Base-by-base conservation (phyloP, 495 filamentous ascomycete genomes). In the Parathielavia appendiculata region DNA sequence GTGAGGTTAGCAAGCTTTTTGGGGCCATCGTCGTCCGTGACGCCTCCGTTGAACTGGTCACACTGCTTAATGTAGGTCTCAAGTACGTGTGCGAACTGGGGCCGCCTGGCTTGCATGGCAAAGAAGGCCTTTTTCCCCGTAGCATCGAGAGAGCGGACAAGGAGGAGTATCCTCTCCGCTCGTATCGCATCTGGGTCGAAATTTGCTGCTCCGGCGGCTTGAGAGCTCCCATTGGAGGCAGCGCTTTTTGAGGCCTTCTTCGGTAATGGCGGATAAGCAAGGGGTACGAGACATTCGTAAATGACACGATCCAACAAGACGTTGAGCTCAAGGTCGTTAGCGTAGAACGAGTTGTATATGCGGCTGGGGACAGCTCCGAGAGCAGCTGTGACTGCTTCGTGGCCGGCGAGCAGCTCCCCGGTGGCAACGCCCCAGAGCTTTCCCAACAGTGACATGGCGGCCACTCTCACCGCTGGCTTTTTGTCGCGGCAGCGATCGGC, bases 351-450 rank as follows among this genome's bases (percentile, higher is more conserved):
- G 63, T 91, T 90, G 54, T 95, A 83, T 39, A 97, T 91, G 65
- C 85, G 91, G 2, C 85, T 86, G 13, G 93, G 92, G 44, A 91
- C 89, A 47, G 85, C 85, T 14, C 86, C 86, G 12, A 99, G 73
- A 13, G 90, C 76, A 22, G 82, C 76, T 6, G 77, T 79, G 16
- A 95, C 85, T 9, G 80, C 73, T 61, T 96, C 90, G 61, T 92
- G 87, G 17, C 88, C 89, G 44, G 85, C 83, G 43, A 89, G 85
- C 60, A 99, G 87, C 59, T 96, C 91, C 20, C 91, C 89, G 19
- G 83, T 83, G 1, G 90, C 92, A 50, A 92, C 91, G 12, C 87
- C 93, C 93, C 93, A 99, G 43, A 96, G 86, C 47, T 86, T 85
- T 19, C 83, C 87, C 13, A 97, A 73, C 32, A 91, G 79, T 38